phyloP scores from a whole-genome alignment of 225 moss, liverwort and hornwort genomes.

The Marchantia paleacea region DNA sequence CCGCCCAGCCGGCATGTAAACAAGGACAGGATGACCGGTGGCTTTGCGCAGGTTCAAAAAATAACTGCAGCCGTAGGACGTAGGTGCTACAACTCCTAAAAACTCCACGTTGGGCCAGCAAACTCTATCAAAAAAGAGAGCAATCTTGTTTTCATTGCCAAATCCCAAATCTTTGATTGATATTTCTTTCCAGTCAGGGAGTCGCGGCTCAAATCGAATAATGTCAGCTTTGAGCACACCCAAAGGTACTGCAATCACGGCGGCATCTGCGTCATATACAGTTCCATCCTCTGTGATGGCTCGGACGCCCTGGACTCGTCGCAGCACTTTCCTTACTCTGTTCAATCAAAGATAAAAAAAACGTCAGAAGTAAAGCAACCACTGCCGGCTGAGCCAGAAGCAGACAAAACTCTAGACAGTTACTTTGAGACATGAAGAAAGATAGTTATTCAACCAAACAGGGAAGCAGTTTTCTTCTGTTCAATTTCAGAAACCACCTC shows the following conservation, averaged over 20 bases:
- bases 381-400: neutral
- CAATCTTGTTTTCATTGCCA: conserved; percentile 98
- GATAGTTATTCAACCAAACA: neutral
- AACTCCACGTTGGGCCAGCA: conserved; percentile 99
- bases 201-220: conserved; percentile 69
- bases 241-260: conserved; percentile 80
- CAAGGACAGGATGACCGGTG: conserved; percentile 94
- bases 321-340: conserved; percentile 74
- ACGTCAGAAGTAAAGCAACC: neutral
- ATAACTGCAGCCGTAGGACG: conserved; percentile 96
- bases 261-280: conserved; percentile 86
- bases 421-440: no score
- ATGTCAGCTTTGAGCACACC: conserved; percentile 71
- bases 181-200: conserved; percentile 89
- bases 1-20: conserved; percentile 98
- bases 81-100: conserved; percentile 89
- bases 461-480: neutral
- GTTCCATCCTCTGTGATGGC: conserved; percentile 75
- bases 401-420: no score
- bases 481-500: neutral
- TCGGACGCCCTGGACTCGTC: conserved; percentile 61
- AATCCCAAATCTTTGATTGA: conserved; percentile 82
- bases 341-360: neutral
- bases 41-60: conserved; percentile 98
- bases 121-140: conserved; percentile 82